Conservation (phyloP, 2,329 filamentous ascomycete species). For the Capronia coronata region DNA sequence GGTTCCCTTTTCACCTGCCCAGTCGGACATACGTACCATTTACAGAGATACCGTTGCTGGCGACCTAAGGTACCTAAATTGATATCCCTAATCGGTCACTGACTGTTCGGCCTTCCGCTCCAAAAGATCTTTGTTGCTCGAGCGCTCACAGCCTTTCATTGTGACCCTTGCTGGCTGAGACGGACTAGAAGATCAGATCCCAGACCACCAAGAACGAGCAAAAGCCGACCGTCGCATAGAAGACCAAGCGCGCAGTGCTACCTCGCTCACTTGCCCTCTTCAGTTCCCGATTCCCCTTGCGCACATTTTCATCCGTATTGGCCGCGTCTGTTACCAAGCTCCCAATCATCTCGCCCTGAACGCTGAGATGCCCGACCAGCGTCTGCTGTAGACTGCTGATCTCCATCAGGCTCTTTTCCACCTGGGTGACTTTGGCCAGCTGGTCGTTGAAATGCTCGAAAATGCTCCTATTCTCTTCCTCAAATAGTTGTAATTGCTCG, state of each 20-base stretch:
- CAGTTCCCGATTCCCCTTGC: slow-evolving; percentile 82
- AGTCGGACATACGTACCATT: no score
- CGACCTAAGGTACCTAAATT: no score
- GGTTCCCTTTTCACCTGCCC: not conserved
- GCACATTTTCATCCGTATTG: slow-evolving; percentile 76
- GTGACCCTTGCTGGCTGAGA: not conserved
- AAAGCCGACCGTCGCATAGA: slow-evolving; percentile 70
- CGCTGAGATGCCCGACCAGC: slow-evolving; percentile 75
- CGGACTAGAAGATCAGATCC: slow-evolving; percentile 60
- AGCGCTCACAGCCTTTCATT: no score
- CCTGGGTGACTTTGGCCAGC: slow-evolving; percentile 88
- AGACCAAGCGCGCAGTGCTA: slow-evolving; percentile 69
- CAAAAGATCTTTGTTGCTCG: no score
- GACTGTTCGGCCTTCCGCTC: no score
- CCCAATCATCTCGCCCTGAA: slow-evolving; percentile 82
- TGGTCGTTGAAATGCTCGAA: slow-evolving; percentile 88
- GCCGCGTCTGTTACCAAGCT: slow-evolving; percentile 79
- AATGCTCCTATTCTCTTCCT: slow-evolving; percentile 87
- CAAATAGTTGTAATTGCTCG: slow-evolving; percentile 89
- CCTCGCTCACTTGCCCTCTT: slow-evolving; percentile 69
- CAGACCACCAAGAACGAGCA: slow-evolving; percentile 69
- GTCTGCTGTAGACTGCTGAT: slow-evolving; percentile 88
- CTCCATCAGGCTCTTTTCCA: slow-evolving; percentile 83
- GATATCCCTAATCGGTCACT: no score
- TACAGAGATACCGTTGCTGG: no score